Base-by-base conservation (phyloP, 2,329 filamentous ascomycete genomes). In the Macroventuria anomochaeta region DNA sequence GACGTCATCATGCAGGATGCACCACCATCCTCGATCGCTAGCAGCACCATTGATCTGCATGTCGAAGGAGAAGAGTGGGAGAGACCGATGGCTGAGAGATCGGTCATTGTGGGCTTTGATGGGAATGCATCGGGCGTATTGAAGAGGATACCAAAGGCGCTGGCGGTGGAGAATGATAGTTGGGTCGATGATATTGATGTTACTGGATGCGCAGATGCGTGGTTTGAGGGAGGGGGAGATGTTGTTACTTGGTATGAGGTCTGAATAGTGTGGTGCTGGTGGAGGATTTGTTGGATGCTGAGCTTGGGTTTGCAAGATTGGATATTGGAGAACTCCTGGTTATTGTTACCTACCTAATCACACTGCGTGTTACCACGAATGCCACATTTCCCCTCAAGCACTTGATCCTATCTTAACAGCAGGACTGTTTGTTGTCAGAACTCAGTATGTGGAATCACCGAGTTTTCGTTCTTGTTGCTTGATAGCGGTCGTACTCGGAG, bases 161-260 rank as follows among this genome's bases (percentile, higher is more conserved):
- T 74, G 20, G 59, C 57, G 26, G 49, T 69, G 13, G 68, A 71
- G 37, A 68, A 69, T 15, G 68, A 73, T 53, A 61, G 56, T 1
- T 65, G 61, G 59, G 56, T 73, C 8, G 63, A 69, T 28, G 52
- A 40, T 3, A 10, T 73, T 5, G 68, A 72, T 61, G 58, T 72
- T 5, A 53, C 52, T 29, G 65, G 64, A 0, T 66, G 58, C 39
- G 31, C 34, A 15, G 64, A 69, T 49, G 68, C 65, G 23, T 71
- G 69, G 68, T 71, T 64, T 49, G 64, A 70, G 41, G 51, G 17
- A 5, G 55, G 64, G 21, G 71, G 70, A 17, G 64, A 72, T 58
- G 65, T 74, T 28, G 40, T 67, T 15, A 48, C 51, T 29, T 55
- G 48, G 44, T 43, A 53, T 41, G 49, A 53, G 23, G 29, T 12